Conservation (phyloP, 257 asterid genomes). For the Solanum sitiens region DNA sequence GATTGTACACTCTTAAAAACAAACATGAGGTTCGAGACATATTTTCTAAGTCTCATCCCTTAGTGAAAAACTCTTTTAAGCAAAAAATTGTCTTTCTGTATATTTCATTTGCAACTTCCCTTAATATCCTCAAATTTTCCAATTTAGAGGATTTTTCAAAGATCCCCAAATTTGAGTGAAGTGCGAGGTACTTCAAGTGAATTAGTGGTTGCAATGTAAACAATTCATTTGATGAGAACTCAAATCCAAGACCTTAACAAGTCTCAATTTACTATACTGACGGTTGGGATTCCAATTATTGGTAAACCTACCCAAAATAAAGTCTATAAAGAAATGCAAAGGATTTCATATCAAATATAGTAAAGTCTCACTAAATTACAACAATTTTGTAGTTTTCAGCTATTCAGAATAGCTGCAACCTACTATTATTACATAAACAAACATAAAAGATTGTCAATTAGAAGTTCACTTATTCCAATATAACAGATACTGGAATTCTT, state of each 20-base stretch:
- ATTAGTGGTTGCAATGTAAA: background rate
- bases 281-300: background rate
- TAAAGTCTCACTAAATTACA: background rate
- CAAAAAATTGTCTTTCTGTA: too few relatives aligned
- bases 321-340: background rate
- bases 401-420: background rate
- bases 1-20: too few relatives aligned
- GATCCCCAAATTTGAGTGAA: too few relatives aligned
- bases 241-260: background rate
- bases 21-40: too few relatives aligned
- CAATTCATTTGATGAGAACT: background rate
- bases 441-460: background rate
- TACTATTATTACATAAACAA: background rate
- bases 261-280: background rate
- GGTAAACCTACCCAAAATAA: too few relatives aligned
- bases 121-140: background rate
- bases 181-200: background rate
- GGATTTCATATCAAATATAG: background rate
- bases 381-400: background rate
- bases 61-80: too few relatives aligned
- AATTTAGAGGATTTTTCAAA: too few relatives aligned
- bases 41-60: too few relatives aligned
- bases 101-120: background rate
- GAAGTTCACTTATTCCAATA: background rate
- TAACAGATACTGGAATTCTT: constrained; percentile 17